Evolutionary conservation across 768 basidiomycete genomes (phyloP).

Genomic region (Boletellus emodensis): DNA sequence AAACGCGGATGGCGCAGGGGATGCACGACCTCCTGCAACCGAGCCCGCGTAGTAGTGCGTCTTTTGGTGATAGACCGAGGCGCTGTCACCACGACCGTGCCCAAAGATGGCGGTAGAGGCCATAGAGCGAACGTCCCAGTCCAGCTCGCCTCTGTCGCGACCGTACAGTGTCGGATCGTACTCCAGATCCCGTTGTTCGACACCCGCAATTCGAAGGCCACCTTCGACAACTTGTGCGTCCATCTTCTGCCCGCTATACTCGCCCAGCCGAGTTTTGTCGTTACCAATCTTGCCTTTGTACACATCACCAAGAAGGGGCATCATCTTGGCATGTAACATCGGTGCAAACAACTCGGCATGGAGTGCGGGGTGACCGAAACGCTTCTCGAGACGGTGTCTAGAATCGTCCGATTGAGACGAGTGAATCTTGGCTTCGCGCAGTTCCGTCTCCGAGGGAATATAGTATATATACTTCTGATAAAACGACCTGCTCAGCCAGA

Average conservation of each 20-base stretch:
- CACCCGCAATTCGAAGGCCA: conserved; percentile 78
- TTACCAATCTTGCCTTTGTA: conserved; percentile 68
- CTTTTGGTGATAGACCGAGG: conserved; percentile 40
- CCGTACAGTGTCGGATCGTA: conserved; percentile 78
- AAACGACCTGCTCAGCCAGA: conserved; percentile 71
- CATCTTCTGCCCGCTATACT: conserved; percentile 76
- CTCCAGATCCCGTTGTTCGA: conserved; percentile 76
- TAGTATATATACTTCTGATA: conserved; percentile 73
- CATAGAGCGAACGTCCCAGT: conserved; percentile 83
- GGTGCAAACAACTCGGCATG: conserved; percentile 84
- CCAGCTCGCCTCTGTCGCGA: conserved; percentile 78
- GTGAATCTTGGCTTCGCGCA: conserved; percentile 68
- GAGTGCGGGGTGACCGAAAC: conserved; percentile 94
- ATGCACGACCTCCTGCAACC: conserved; percentile 32
- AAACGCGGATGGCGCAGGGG: conserved; percentile 46
- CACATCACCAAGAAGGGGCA: conserved; percentile 70
- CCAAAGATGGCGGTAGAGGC: conserved; percentile 53
- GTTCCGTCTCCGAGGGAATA: conserved; percentile 76
- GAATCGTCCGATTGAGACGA: conserved; percentile 72
- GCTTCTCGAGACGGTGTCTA: conserved; percentile 74
- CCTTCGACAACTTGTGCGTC: conserved; percentile 71
- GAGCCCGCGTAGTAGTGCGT: conserved; percentile 38
- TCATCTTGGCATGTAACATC: conserved; percentile 84
- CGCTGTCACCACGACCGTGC: conserved; percentile 34
- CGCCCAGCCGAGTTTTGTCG: conserved; percentile 62